Evolutionary conservation across 2,329 filamentous ascomycete genomes (phyloP).

Genomic region (Colletotrichum liriopes): DNA sequence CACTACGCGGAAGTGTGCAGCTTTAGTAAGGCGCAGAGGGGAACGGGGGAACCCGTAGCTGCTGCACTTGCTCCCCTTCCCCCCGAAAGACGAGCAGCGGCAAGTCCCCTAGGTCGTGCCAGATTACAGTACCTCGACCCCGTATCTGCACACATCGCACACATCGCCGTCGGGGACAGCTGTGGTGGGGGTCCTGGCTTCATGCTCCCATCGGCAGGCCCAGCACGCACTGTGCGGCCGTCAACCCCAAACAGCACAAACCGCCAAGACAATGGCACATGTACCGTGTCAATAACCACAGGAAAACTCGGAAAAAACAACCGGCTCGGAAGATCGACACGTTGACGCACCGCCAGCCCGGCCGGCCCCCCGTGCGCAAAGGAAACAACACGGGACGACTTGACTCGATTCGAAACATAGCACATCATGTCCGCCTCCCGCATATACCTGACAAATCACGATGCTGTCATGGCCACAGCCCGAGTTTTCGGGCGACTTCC

Average conservation of each 20-base stretch:
- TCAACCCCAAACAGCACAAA: background rate
- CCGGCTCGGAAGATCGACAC: constrained; percentile 22
- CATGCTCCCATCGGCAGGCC: constrained; percentile 24
- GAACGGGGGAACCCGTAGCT: too few relatives aligned
- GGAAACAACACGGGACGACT: constrained; percentile 27
- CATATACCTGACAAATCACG: constrained; percentile 16
- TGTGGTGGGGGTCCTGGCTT: constrained; percentile 13
- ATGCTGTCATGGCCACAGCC: background rate
- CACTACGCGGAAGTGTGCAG: constrained; percentile 10
- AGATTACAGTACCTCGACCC: constrained; percentile 31
- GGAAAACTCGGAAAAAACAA: background rate
- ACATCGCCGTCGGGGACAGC: constrained; percentile 8
- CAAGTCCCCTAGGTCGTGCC: constrained; percentile 3
- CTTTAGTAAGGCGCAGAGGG: background rate
- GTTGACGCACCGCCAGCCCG: constrained; percentile 1
- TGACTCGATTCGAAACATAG: constrained; percentile 35
- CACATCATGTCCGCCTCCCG: constrained; percentile 1
- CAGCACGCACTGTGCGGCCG: background rate
- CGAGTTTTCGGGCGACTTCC: background rate
- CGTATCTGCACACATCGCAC: constrained; percentile 14
- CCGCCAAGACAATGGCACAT: background rate
- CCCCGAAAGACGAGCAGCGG: too few relatives aligned
- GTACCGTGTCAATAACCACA: background rate
- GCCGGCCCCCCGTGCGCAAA: constrained; percentile 2
- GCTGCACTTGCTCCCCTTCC: constrained; percentile 7